Evolutionary conservation across 805 yeast genomes (phyloP), one percentile per base, ranked within the genome.

Genomic region (Metschnikowia proteae): DNA sequence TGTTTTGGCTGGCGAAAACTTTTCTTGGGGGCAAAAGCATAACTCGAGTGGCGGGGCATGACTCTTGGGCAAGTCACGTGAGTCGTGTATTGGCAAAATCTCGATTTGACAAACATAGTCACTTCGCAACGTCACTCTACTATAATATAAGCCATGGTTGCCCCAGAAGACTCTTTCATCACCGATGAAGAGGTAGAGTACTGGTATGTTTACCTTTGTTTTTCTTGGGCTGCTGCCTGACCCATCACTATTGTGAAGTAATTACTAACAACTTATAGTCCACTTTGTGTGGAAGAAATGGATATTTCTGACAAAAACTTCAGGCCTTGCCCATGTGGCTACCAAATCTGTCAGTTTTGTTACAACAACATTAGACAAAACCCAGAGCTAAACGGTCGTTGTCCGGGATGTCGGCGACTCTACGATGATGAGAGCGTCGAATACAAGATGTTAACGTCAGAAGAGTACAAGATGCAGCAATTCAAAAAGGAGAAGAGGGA

Each of bases 321-420:
- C 76, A 89, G 86, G 67, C 99, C 99, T n/a, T 94, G 99, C 74
- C 98, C 98, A 0, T 94, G 99, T 73, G 99, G 99, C 17, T 94
- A 94, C 63, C 97, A 95, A 66, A 88, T 94, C 50, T 94, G 99
- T 67, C 98, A 92, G 75, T 94, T 94, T 65, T 94, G 99, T 68
- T 94, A 92, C 76, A 94, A 94, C 71, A 92, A 91, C 66, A 94
- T 94, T 60, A 80, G 97, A 55, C 94, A 89, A 56, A 92, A 92
- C 59, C 97, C 97, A 1, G 97, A 94, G 65, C 73, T 92, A 54
- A 91, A 91, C 64, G 98, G 97, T 3, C 81, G 89, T 57, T 94
- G 99, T 71, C 99, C 99, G 1, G 98, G 96, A 1, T 94, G 99
- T 68, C 86, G 99, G 63, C 76, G 99, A 52, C 79, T 84, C 23